Evolutionary conservation across 441 rosid genomes (phyloP), one percentile per base, ranked within the genome.

Genomic region (Croton laevigatus): DNA sequence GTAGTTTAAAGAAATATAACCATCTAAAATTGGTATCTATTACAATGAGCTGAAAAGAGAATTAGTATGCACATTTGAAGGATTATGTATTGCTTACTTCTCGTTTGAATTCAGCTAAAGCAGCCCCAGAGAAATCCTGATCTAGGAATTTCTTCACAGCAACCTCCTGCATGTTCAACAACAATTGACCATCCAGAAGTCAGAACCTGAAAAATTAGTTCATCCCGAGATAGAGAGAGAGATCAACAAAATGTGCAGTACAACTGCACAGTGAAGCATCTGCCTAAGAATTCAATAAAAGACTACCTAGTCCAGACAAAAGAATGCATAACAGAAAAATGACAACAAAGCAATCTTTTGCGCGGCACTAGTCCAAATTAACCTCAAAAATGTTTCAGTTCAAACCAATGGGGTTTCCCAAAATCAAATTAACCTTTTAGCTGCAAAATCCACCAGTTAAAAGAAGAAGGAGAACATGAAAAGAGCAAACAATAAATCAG

Each of bases 141-240:
- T 96, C 99, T 80, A 96, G 81, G 81, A 96, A 96, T 85, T 96
- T 96, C 90, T 96, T 96, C 72, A 96, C 99, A 23, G 99, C 98
- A 72, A 93, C 99, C 89, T 96, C 99, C 99, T 96, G 86, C 22
- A 69, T 57, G 74, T 64, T 69, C 68, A 73, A 77, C 68, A 78
- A 61, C 74, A 73, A 65, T 76, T 23, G 57, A 74, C 40, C 71
- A 73, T 32, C 66, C 57, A 65, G 20, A 75, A 37, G 32, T 66
- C 62, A 62, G 76, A 54, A 57, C 59, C 17, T 46, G 34, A 22
- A 62, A 45, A 6, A 27, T 12, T 38, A 38, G 17, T 48, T 62
- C 37, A 23, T 5, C 68, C 12, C 34, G 22, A 22, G 44, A 34
- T 60, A 14, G 46, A 44, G 7, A 46, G 0, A 19, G 44, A 38